Evolutionary conservation across 1,284 basidiomycete species (phyloP).

Genomic region (Cutaneotrichosporon curvatum): DNA sequence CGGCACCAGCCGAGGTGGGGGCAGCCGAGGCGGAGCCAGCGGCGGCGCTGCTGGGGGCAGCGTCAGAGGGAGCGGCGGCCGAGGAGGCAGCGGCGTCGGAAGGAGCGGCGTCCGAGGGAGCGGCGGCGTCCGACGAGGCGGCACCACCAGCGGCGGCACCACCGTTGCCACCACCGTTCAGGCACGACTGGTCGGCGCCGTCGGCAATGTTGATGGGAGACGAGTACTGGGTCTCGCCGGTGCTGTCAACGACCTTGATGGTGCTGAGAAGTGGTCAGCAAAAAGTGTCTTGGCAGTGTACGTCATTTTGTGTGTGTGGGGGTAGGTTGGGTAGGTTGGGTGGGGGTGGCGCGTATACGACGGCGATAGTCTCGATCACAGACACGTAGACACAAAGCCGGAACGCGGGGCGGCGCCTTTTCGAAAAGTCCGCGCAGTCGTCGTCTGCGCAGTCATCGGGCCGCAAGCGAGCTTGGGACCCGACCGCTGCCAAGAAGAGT

Average conservation of each 20-base stretch:
- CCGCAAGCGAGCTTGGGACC: no score
- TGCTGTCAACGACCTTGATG: constrained; percentile 49
- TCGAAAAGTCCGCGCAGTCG: no score
- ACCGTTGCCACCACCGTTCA: constrained; percentile 10
- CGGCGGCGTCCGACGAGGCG: constrained; percentile 6
- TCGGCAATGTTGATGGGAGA: constrained; percentile 53
- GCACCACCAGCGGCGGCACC: background rate
- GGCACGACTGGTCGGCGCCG: constrained; percentile 44
- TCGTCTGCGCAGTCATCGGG: no score
- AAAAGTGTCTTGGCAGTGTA: background rate
- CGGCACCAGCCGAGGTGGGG: constrained; percentile 12
- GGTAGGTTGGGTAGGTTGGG: no score
- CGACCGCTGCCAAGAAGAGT: no score
- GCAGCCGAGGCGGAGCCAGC: background rate
- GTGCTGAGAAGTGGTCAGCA: constrained; percentile 22
- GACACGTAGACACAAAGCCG: background rate
- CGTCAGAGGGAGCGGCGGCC: constrained; percentile 5
- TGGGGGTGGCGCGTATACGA: background rate
- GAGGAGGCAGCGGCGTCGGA: constrained; percentile 19
- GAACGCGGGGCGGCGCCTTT: background rate
- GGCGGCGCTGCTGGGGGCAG: constrained; percentile 8
- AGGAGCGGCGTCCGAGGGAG: constrained; percentile 22
- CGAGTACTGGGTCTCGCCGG: constrained; percentile 55
- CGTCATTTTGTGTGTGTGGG: no score
- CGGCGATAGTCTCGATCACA: background rate